phyloP scores from a whole-genome alignment of 2,329 filamentous ascomycete genomes.

The Pyrenochaeta sp. region DNA sequence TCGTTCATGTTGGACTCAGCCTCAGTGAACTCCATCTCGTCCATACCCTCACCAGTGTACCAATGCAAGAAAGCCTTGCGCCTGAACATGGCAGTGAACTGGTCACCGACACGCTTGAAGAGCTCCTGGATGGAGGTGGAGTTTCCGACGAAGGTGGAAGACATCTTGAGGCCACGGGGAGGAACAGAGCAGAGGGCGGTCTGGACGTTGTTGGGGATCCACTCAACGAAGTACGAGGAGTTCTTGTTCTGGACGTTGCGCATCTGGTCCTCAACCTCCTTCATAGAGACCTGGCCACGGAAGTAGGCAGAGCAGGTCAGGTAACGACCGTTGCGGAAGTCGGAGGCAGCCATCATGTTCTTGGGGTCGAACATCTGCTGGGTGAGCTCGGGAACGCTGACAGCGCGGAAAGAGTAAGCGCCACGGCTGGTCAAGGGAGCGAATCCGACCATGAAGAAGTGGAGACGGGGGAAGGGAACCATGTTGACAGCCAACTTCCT shows the following conservation, averaged over 20 bases:
- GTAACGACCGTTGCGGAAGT: slow-evolving; percentile 99
- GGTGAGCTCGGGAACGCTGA: slow-evolving; percentile 96
- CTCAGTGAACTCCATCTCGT: slow-evolving; percentile 99
- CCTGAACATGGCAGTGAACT: slow-evolving; percentile 99
- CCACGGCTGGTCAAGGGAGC: slow-evolving; percentile 94
- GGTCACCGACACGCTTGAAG: slow-evolving; percentile 99
- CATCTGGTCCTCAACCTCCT: slow-evolving; percentile 99
- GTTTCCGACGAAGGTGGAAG: slow-evolving; percentile 98
- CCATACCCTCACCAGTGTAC: slow-evolving; percentile 99
- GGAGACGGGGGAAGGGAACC: slow-evolving; percentile 99
- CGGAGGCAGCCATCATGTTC: slow-evolving; percentile 99
- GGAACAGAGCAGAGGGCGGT: slow-evolving; percentile 99
- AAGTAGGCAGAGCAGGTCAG: slow-evolving; percentile 99
- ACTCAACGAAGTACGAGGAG: slow-evolving; percentile 99
- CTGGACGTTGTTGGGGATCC: slow-evolving; percentile 99
- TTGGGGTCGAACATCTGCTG: slow-evolving; percentile 99
- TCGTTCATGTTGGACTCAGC: slow-evolving; percentile 99
- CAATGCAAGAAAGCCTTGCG: slow-evolving; percentile 99
- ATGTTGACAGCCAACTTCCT: slow-evolving; percentile 99
- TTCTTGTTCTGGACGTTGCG: slow-evolving; percentile 99
- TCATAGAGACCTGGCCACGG: slow-evolving; percentile 99
- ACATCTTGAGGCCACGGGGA: slow-evolving; percentile 98
- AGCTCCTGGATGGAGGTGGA: slow-evolving; percentile 99
- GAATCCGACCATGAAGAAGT: slow-evolving; percentile 99
- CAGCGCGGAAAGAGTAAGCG: slow-evolving; percentile 94